These are phyloP conservation scores for Aspergillus hortae DNA, from an alignment of 2,329 filamentous ascomycete genomes.

Conservation along the genomic window DNA sequence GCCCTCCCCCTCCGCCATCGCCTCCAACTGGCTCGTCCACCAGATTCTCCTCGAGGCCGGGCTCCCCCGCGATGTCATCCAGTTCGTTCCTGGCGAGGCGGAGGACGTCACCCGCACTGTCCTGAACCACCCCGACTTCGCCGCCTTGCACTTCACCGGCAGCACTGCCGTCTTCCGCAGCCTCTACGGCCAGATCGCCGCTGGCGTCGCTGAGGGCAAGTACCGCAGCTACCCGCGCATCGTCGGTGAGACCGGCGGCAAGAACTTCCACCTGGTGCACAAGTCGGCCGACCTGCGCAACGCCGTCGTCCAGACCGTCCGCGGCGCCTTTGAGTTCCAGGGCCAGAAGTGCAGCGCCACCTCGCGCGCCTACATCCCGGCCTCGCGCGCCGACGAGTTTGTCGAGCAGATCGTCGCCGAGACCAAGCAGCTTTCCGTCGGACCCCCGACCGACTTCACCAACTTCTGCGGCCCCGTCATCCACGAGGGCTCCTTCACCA, in stretches of 20 bases:
- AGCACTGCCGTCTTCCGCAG: constrained; percentile 87
- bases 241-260: constrained; percentile 86
- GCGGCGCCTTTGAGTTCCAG: constrained; percentile 86
- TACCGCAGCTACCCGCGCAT: constrained; percentile 85
- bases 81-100: constrained; percentile 87
- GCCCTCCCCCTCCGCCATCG: constrained; percentile 83
- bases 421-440: constrained; percentile 66
- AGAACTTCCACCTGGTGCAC: constrained; percentile 89
- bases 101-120: constrained; percentile 76
- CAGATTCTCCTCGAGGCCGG: constrained; percentile 88
- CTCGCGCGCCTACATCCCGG: constrained; percentile 73
- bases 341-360: constrained; percentile 89
- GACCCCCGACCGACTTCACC: constrained; percentile 64
- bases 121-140: constrained; percentile 74
- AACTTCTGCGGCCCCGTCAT: constrained; percentile 90
- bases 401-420: constrained; percentile 64
- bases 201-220: constrained; percentile 73
- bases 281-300: constrained; percentile 72
- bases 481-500: constrained; percentile 76
- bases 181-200: constrained; percentile 81
- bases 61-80: constrained; percentile 82
- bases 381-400: constrained; percentile 71
- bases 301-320: constrained; percentile 75
- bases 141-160: constrained; percentile 92
- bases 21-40: constrained; percentile 88